These are phyloP conservation scores for Hypoxylon perforatum DNA, from an alignment of 495 filamentous ascomycete genomes.

Conservation along the genomic window DNA sequence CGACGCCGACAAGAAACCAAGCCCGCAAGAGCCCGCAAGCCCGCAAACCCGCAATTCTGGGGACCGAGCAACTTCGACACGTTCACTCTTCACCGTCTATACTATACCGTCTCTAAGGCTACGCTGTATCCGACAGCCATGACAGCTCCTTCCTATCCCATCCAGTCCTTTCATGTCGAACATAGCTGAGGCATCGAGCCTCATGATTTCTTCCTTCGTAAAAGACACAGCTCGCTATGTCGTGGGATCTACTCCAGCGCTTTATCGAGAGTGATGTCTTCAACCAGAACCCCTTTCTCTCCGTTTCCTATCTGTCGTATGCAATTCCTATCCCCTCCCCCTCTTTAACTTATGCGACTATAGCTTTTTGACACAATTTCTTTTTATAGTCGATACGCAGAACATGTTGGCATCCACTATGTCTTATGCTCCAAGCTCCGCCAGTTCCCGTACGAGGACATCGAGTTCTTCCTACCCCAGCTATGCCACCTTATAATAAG, in stretches of 20 bases:
- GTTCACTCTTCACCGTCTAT: conserved; percentile 10
- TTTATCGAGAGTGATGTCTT: conserved; percentile 86
- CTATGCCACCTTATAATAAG: conserved; percentile 82
- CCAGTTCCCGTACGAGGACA: conserved; percentile 82
- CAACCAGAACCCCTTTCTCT: conserved; percentile 81
- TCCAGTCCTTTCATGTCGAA: conserved; percentile 43
- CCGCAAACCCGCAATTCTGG: conserved; percentile 30
- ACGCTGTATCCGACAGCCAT: conserved; percentile 39
- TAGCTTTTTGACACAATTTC: conserved; percentile 31
- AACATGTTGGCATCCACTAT: conserved; percentile 84
- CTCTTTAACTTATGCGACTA: background rate
- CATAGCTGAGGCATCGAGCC: conserved; percentile 45
- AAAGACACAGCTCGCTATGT: conserved; percentile 51
- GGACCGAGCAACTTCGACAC: conserved; percentile 27
- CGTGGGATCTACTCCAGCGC: conserved; percentile 75
- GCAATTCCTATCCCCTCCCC: conserved; percentile 44
- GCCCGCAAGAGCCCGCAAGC: too few species aligned
- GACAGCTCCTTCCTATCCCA: conserved; percentile 28
- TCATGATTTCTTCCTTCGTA: conserved; percentile 34
- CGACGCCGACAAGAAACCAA: conserved; percentile 12
- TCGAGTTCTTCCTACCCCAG: conserved; percentile 85
- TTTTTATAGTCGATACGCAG: conserved; percentile 75
- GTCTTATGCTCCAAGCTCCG: conserved; percentile 82
- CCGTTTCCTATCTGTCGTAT: conserved; percentile 81
- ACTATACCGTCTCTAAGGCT: background rate